Evolutionary conservation across 768 basidiomycete species (phyloP).

Genomic region (Neoboletus magnificus): DNA sequence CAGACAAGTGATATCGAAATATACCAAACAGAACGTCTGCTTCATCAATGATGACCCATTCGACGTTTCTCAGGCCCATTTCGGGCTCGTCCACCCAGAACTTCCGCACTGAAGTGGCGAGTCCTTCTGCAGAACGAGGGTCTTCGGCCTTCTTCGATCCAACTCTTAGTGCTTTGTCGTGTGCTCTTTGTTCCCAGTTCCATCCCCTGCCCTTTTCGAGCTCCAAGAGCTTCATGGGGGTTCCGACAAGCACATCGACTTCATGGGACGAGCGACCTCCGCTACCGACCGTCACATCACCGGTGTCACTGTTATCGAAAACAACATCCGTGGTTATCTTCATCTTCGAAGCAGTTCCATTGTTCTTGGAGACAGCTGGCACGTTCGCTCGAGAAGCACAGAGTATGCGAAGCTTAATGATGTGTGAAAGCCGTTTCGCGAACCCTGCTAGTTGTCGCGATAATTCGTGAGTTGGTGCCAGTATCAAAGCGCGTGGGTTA

Average conservation of each 20-base stretch:
- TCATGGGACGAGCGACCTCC: constrained; percentile 14
- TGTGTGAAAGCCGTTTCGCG: constrained; percentile 72
- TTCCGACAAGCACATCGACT: constrained; percentile 63
- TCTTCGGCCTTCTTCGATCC: constrained; percentile 32
- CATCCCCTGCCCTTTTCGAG: constrained; percentile 53
- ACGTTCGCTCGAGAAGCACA: constrained; percentile 66
- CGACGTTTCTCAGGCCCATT: constrained; percentile 64
- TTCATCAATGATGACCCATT: constrained; percentile 91
- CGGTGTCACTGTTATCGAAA: constrained; percentile 22
- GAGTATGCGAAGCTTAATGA: constrained; percentile 69
- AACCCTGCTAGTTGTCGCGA: constrained; percentile 73
- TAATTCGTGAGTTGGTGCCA: constrained; percentile 89
- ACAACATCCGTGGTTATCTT: constrained; percentile 13
- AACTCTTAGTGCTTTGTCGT: constrained; percentile 21
- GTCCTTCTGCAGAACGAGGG: constrained; percentile 8
- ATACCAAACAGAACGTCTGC: constrained; percentile 87
- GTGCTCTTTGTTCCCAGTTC: constrained; percentile 40
- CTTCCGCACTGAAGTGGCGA: constrained; percentile 22
- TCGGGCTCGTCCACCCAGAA: constrained; percentile 49
- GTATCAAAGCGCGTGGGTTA: constrained; percentile 73
- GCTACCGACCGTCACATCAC: constrained; percentile 29
- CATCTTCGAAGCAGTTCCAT: constrained; percentile 51
- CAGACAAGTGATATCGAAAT: constrained; percentile 14
- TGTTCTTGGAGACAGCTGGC: constrained; percentile 20
- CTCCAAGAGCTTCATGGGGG: constrained; percentile 61